Conservation (phyloP, 768 basidiomycete species). For the Amylocystis lapponica region DNA sequence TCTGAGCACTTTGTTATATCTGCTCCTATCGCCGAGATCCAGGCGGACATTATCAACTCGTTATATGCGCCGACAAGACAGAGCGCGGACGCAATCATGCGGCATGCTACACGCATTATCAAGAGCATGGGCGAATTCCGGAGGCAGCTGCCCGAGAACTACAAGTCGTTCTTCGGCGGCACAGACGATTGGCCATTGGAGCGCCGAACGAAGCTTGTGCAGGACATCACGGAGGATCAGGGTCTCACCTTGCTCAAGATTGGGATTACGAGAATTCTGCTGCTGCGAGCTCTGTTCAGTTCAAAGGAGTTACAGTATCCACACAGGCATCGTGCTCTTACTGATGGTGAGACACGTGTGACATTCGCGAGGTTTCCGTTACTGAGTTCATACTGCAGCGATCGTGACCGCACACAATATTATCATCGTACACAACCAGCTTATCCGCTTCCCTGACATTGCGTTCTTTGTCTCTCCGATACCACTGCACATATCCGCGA, state of each 20-base stretch:
- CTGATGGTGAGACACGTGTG: constrained; percentile 56
- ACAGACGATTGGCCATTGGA: constrained; percentile 72
- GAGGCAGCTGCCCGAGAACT: constrained; percentile 61
- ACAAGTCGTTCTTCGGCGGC: constrained; percentile 72
- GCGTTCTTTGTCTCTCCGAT: constrained; percentile 88
- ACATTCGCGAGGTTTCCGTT: not conserved
- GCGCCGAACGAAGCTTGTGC: constrained; percentile 57
- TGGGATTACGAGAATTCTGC: constrained; percentile 72
- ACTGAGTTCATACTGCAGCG: constrained; percentile 35
- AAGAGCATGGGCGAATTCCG: constrained; percentile 71
- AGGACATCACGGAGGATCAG: constrained; percentile 72
- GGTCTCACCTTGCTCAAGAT: constrained; percentile 80
- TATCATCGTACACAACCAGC: constrained; percentile 77
- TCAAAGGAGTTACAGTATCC: constrained; percentile 63
- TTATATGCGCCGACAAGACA: constrained; percentile 75
- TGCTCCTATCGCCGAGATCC: constrained; percentile 73
- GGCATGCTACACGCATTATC: constrained; percentile 73
- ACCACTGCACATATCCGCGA: constrained; percentile 83
- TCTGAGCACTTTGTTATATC: constrained; percentile 80
- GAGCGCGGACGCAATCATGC: constrained; percentile 63
- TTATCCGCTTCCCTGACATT: constrained; percentile 80
- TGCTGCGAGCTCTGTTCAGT: constrained; percentile 75
- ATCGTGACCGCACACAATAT: constrained; percentile 86
- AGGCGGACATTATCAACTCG: constrained; percentile 86
- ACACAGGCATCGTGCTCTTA: constrained; percentile 63